A percentile compares a stretch with the other conserved stretches of the same genome.
Evolutionary conservation across 2,329 filamentous ascomycete genomes (phyloP).

Genomic region (Xylariaceae sp.): DNA sequence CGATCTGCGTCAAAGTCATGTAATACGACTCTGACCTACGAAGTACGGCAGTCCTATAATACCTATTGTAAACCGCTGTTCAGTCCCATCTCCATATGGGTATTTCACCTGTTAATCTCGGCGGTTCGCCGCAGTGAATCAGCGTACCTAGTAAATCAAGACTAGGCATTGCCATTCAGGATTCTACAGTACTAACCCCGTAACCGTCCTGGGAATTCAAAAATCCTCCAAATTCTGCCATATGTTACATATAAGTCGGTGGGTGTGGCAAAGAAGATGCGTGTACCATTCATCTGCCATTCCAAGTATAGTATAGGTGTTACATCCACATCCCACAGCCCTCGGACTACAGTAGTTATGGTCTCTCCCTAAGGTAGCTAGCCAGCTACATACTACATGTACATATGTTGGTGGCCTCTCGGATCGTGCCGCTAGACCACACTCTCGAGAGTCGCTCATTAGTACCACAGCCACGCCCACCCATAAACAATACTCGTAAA

Average conservation of each 20-base stretch:
- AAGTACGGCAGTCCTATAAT: slow-evolving; percentile 7
- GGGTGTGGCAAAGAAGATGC: slow-evolving; percentile 21
- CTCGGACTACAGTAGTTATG: not conserved
- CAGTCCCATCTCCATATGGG: not conserved
- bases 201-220: not conserved
- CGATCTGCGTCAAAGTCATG: slow-evolving; percentile 23
- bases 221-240: not conserved
- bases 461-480: not conserved
- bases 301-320: too few species aligned
- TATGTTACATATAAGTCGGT: not conserved
- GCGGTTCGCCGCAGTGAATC: too few species aligned
- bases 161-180: not conserved
- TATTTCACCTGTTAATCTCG: not conserved
- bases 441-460: not conserved
- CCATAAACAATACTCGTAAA: too few species aligned
- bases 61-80: too few species aligned
- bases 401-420: slow-evolving; percentile 20
- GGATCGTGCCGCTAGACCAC: slow-evolving; percentile 21
- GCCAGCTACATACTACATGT: too few species aligned
- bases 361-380: too few species aligned
- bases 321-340: not conserved
- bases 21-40: slow-evolving; percentile 16
- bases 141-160: too few species aligned
- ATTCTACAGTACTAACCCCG: slow-evolving; percentile 3
- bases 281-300: slow-evolving; percentile 2